Percentiles rank a stretch among this genome's conserved stretches.
Evolutionary conservation across 495 filamentous ascomycete genomes (phyloP).

Genomic region (Bathelium albidoporum): DNA sequence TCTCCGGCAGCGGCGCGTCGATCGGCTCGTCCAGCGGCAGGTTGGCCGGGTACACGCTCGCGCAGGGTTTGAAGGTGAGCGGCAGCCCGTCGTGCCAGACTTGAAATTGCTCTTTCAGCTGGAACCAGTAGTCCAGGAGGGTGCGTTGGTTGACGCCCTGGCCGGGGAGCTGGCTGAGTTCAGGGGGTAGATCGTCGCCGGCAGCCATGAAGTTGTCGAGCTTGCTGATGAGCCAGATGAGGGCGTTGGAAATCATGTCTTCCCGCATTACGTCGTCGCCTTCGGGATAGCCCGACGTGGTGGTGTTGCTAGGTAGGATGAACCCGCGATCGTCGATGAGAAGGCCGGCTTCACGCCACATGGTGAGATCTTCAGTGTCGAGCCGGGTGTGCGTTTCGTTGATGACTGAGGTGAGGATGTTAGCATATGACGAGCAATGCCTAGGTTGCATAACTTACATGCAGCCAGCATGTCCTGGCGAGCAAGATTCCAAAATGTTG

Average conservation of each 20-base stretch:
- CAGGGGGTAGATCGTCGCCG: slow-evolving; percentile 37
- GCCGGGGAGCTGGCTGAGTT: slow-evolving; percentile 29
- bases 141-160: slow-evolving; percentile 44
- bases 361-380: slow-evolving; percentile 47
- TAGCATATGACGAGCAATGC: not conserved
- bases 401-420: slow-evolving; percentile 37
- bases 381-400: slow-evolving; percentile 51
- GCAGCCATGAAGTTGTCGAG: slow-evolving; percentile 52
- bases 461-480: slow-evolving; percentile 55
- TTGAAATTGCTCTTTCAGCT: slow-evolving; percentile 45
- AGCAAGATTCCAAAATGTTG: slow-evolving; percentile 58
- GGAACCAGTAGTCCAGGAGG: slow-evolving; percentile 47
- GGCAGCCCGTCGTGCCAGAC: slow-evolving; percentile 50
- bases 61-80: slow-evolving; percentile 46
- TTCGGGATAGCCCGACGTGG: slow-evolving; percentile 34
- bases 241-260: slow-evolving; percentile 51
- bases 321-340: slow-evolving; percentile 46
- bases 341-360: slow-evolving; percentile 54
- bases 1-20: slow-evolving; percentile 41
- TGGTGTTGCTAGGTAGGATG: slow-evolving; percentile 43
- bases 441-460: slow-evolving; percentile 35
- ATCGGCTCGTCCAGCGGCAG: slow-evolving; percentile 23
- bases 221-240: slow-evolving; percentile 54
- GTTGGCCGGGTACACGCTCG: slow-evolving; percentile 18
- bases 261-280: slow-evolving; percentile 44